Percentiles rank a stretch among this genome's conserved stretches.
These are phyloP conservation scores for Acanthamoeba healyi DNA, from an alignment of 208 protist genomes.

Conservation along the genomic window DNA sequence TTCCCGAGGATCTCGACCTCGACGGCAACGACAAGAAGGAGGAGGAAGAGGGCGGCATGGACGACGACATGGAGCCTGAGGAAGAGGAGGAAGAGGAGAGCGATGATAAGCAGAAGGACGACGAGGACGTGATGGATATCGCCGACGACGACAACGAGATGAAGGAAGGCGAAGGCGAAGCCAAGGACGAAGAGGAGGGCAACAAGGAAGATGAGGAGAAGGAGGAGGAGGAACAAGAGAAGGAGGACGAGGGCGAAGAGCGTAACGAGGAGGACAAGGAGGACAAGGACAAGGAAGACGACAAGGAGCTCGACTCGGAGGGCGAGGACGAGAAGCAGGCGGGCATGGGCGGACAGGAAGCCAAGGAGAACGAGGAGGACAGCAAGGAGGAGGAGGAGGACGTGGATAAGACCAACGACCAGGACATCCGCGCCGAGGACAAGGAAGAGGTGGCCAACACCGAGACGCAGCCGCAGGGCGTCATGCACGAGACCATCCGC, in stretches of 20 bases:
- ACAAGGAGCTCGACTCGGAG: constrained; percentile 58
- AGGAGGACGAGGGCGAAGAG: constrained; percentile 74
- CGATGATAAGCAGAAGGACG: constrained; percentile 50
- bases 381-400: constrained; percentile 39
- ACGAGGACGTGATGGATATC: constrained; percentile 77
- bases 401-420: background rate
- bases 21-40: constrained; percentile 84
- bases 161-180: constrained; percentile 74
- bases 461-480: constrained; percentile 49
- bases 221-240: constrained; percentile 77
- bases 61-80: constrained; percentile 75
- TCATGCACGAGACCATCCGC: constrained; percentile 41
- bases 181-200: constrained; percentile 69
- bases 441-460: constrained; percentile 48
- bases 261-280: constrained; percentile 65
- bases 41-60: constrained; percentile 71
- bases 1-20: constrained; percentile 86
- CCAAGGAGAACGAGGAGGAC: background rate
- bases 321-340: constrained; percentile 70
- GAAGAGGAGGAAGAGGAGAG: constrained; percentile 80
- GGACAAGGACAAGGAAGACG: constrained; percentile 78
- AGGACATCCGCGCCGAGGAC: constrained; percentile 63
- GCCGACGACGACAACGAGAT: constrained; percentile 85
- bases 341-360: background rate
- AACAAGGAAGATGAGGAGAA: constrained; percentile 81